Conservation (phyloP, 371 early-diverging fungal genomes). For the Sporodiniella umbellata region DNA sequence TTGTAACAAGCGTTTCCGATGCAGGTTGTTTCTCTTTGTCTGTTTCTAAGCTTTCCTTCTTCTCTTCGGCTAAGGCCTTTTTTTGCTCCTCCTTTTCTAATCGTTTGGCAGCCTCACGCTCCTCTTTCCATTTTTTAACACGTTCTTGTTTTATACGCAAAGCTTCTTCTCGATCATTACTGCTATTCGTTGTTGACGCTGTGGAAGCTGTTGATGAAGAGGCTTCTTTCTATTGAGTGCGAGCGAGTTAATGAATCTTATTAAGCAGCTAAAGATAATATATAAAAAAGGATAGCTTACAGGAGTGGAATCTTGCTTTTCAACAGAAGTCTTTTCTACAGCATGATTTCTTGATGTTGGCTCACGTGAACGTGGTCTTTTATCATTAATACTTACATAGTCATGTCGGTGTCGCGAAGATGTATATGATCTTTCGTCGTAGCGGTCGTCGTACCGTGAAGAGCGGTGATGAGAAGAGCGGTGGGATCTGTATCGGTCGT, state of each 20-base stretch:
- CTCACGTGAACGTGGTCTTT: slow-evolving; percentile 36
- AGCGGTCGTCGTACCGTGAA: slow-evolving; percentile 26
- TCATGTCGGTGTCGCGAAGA: slow-evolving; percentile 29
- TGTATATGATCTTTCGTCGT: slow-evolving; percentile 8
- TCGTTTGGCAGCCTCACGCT: slow-evolving; percentile 54
- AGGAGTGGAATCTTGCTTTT: slow-evolving; percentile 1
- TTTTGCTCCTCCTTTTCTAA: slow-evolving; percentile 23
- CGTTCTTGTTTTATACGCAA: slow-evolving; percentile 65
- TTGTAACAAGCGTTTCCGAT: too few relatives aligned
- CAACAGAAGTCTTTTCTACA: slow-evolving; percentile 15
- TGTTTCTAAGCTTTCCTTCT: slow-evolving; percentile 3
- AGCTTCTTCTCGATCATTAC: slow-evolving; percentile 53
- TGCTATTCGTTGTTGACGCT: background rate
- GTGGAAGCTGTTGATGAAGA: background rate
- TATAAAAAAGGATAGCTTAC: slow-evolving; percentile 8
- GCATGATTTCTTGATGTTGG: slow-evolving; percentile 36
- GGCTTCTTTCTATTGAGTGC: background rate
- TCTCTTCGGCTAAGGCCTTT: slow-evolving; percentile 17
- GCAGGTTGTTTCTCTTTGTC: too few relatives aligned
- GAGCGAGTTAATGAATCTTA: too few relatives aligned
- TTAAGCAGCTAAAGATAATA: too few relatives aligned
- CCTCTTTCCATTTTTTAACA: slow-evolving; percentile 73
- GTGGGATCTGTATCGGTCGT: slow-evolving; percentile 32
- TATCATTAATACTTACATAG: slow-evolving; percentile 42
- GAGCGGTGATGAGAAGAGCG: slow-evolving; percentile 31